phyloP scores from a whole-genome alignment of 768 basidiomycete genomes.

The Xerocomus spinulosus region DNA sequence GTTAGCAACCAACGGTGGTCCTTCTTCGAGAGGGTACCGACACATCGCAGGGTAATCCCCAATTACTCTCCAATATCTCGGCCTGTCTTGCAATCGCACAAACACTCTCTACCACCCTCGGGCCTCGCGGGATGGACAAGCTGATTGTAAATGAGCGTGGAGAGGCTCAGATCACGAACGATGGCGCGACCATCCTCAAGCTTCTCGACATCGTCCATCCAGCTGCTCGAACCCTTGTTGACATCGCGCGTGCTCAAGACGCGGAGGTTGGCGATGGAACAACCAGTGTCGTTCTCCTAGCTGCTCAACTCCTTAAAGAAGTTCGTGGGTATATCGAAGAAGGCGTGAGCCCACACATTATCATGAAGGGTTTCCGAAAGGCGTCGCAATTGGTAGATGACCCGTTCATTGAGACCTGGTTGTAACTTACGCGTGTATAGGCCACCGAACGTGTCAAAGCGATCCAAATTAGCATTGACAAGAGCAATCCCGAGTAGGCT shows the following conservation, averaged over 20 bases:
- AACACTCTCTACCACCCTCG: slow-evolving; percentile 91
- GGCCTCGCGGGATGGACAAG: slow-evolving; percentile 98
- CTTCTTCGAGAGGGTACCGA: slow-evolving; percentile 96
- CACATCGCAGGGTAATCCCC: slow-evolving; percentile 89
- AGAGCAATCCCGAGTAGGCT: slow-evolving; percentile 81
- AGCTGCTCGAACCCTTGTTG: slow-evolving; percentile 95
- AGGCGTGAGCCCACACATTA: slow-evolving; percentile 94
- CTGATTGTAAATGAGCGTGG: slow-evolving; percentile 91
- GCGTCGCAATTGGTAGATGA: slow-evolving; percentile 75
- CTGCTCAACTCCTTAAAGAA: slow-evolving; percentile 93
- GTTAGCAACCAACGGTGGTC: slow-evolving; percentile 94
- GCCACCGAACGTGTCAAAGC: slow-evolving; percentile 83
- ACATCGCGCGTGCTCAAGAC: slow-evolving; percentile 97
- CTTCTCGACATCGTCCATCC: slow-evolving; percentile 97
- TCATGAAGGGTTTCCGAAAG: slow-evolving; percentile 93
- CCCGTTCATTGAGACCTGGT: slow-evolving; percentile 1
- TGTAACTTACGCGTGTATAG: slow-evolving; percentile 37
- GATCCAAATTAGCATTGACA: slow-evolving; percentile 87
- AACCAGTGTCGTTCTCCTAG: slow-evolving; percentile 91
- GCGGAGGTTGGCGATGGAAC: slow-evolving; percentile 99
- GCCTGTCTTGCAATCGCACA: slow-evolving; percentile 93
- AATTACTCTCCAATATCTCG: slow-evolving; percentile 91
- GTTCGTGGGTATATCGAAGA: slow-evolving; percentile 90
- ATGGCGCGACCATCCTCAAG: slow-evolving; percentile 98
- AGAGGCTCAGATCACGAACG: slow-evolving; percentile 98